These are phyloP conservation scores for Parathielavia appendiculata DNA, from an alignment of 495 filamentous ascomycete species.

Conservation along the genomic window DNA sequence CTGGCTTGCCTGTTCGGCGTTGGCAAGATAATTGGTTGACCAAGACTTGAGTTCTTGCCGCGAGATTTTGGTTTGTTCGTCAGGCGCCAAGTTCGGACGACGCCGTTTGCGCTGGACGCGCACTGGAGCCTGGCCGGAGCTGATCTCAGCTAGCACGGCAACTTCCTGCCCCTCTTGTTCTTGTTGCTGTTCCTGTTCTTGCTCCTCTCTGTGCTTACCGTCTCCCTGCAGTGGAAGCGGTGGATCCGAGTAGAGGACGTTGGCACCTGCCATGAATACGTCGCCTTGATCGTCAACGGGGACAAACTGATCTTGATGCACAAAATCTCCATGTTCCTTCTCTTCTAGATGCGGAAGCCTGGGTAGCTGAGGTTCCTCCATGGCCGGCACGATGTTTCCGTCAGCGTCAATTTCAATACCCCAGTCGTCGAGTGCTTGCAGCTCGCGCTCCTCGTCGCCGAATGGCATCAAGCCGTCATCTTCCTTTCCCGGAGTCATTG, in stretches of 20 bases:
- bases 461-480: conserved; percentile 20
- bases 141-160: conserved; percentile 20
- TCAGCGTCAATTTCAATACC: conserved; percentile 41
- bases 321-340: not conserved
- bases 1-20: conserved; percentile 44
- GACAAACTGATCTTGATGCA: conserved; percentile 9
- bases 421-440: conserved; percentile 32
- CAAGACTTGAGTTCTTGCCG: conserved; percentile 53
- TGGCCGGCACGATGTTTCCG: conserved; percentile 31
- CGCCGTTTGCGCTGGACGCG: conserved; percentile 26
- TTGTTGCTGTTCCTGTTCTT: conserved; percentile 2
- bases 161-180: conserved; percentile 18
- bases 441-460: conserved; percentile 28
- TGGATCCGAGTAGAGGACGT: conserved; percentile 12
- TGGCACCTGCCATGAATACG: conserved; percentile 19
- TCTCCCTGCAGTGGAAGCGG: conserved; percentile 4
- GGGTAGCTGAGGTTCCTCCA: conserved; percentile 38
- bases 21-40: conserved; percentile 53
- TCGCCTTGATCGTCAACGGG: conserved; percentile 22
- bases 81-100: conserved; percentile 31
- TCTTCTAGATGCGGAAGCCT: conserved; percentile 23
- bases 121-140: conserved; percentile 19
- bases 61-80: conserved; percentile 46
- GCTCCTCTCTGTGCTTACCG: conserved; percentile 2
- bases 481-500: conserved; percentile 23